Conservation (phyloP, 129 eudicot genomes). For the Arctium minus region DNA sequence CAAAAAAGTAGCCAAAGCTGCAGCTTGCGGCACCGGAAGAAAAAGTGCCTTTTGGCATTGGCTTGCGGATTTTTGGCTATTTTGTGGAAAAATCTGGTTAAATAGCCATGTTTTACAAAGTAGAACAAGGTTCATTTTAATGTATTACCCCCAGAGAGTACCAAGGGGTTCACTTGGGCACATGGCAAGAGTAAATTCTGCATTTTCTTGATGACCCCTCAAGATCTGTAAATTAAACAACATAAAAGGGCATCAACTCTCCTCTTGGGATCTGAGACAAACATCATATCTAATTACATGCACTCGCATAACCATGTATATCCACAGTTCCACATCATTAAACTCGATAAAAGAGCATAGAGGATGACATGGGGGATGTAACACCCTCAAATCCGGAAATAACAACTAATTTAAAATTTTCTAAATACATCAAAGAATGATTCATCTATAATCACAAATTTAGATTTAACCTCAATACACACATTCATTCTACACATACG, state of each 20-base stretch:
- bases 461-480: too few relatives aligned
- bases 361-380: neutral
- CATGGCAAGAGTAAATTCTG: constrained; percentile 88
- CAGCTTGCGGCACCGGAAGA: too few relatives aligned
- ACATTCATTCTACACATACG: too few relatives aligned
- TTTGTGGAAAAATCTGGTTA: too few relatives aligned
- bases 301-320: neutral
- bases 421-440: too few relatives aligned
- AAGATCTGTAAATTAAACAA: constrained; percentile 46
- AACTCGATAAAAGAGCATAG: neutral
- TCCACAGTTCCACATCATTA: neutral
- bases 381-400: too few relatives aligned
- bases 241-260: constrained; percentile 2
- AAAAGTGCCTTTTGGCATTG: too few relatives aligned
- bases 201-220: constrained; percentile 81
- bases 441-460: too few relatives aligned
- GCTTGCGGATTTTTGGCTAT: too few relatives aligned
- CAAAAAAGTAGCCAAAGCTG: too few relatives aligned
- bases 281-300: neutral
- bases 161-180: constrained; percentile 71
- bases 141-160: constrained; percentile 83
- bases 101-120: neutral
- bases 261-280: neutral
- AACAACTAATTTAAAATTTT: too few relatives aligned
- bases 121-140: neutral